Evolutionary conservation across 2,329 filamentous ascomycete species (phyloP).

Genomic region (Pleoardoris graminearum): DNA sequence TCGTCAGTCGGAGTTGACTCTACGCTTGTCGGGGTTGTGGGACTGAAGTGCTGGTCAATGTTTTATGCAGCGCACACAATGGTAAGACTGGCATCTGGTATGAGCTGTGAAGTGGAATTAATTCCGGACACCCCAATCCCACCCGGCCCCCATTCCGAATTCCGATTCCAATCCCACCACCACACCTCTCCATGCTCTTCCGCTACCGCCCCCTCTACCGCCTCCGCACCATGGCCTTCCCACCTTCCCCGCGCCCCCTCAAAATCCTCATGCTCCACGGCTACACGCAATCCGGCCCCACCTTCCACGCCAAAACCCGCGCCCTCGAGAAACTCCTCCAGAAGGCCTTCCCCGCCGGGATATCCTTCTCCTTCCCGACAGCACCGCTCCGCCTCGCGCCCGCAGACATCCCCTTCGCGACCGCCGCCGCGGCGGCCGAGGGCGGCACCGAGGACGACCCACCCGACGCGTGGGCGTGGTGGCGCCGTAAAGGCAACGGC

Average conservation of each 20-base stretch:
- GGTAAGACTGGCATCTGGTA: too few species aligned
- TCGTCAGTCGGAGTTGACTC: too few species aligned
- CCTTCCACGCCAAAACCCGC: conserved; percentile 87
- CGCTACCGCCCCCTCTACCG: conserved; percentile 23
- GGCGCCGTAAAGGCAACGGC: conserved; percentile 66
- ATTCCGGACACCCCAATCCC: too few species aligned
- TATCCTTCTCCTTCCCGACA: conserved; percentile 54
- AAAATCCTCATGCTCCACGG: conserved; percentile 62
- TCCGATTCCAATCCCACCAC: neutral
- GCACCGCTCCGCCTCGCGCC: conserved; percentile 49
- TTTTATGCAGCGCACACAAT: too few species aligned
- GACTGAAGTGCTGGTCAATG: too few species aligned
- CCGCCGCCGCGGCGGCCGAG: conserved; percentile 18
- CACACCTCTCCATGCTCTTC: too few species aligned
- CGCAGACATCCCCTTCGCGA: conserved; percentile 58
- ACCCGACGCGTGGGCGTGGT: conserved; percentile 82
- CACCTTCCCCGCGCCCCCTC: conserved; percentile 42
- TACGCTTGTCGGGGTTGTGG: too few species aligned
- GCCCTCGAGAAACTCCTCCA: conserved; percentile 78
- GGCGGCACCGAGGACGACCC: conserved; percentile 53
- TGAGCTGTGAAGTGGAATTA: too few species aligned
- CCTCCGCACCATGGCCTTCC: conserved; percentile 36
- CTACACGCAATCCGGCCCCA: conserved; percentile 84
- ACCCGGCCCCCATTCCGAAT: conserved; percentile 6
- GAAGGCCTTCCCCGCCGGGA: conserved; percentile 67